Evolutionary conservation across 208 protist species (phyloP).

Genomic region (Leishmania martiniquensis): DNA sequence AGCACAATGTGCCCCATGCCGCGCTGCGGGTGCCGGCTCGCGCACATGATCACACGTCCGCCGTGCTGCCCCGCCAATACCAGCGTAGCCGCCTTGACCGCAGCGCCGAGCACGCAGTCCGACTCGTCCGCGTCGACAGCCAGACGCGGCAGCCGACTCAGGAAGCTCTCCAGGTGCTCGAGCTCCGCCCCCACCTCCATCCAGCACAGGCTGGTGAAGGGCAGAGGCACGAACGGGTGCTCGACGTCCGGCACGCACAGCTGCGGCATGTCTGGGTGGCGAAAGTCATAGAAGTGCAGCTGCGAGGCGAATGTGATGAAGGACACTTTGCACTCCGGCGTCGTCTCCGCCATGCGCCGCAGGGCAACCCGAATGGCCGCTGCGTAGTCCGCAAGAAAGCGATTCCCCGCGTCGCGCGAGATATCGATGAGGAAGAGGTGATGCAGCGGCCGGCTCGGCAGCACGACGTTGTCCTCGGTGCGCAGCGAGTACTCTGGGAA

Average conservation of each 20-base stretch:
- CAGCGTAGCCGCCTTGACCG: slow-evolving; percentile 76
- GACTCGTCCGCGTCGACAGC: slow-evolving; percentile 56
- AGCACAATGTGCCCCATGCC: slow-evolving; percentile 72
- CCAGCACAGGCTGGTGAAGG: slow-evolving; percentile 90
- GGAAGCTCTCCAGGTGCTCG: slow-evolving; percentile 61
- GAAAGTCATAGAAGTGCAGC: slow-evolving; percentile 93
- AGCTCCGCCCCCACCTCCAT: slow-evolving; percentile 76
- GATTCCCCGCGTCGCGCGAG: slow-evolving; percentile 56
- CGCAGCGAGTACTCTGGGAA: slow-evolving; percentile 76
- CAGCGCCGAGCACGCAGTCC: slow-evolving; percentile 77
- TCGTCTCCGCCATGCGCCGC: slow-evolving; percentile 70
- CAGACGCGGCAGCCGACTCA: slow-evolving; percentile 50
- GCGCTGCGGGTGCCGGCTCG: slow-evolving; percentile 51
- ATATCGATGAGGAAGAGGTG: slow-evolving; percentile 89
- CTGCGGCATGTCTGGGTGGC: slow-evolving; percentile 76
- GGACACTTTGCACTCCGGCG: slow-evolving; percentile 75
- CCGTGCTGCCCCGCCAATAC: slow-evolving; percentile 82
- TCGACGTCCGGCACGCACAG: slow-evolving; percentile 84
- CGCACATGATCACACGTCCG: slow-evolving; percentile 70
- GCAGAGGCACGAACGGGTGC: slow-evolving; percentile 91
- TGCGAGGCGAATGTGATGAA: slow-evolving; percentile 90
- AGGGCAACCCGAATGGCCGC: slow-evolving; percentile 64
- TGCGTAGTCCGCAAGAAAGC: slow-evolving; percentile 78
- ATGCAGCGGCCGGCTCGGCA: slow-evolving; percentile 71
- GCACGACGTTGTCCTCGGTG: slow-evolving; percentile 51